Evolutionary conservation across 805 yeast genomes (phyloP), one percentile per base, ranked within the genome.

Genomic region (Isabelozyma rhagii): DNA sequence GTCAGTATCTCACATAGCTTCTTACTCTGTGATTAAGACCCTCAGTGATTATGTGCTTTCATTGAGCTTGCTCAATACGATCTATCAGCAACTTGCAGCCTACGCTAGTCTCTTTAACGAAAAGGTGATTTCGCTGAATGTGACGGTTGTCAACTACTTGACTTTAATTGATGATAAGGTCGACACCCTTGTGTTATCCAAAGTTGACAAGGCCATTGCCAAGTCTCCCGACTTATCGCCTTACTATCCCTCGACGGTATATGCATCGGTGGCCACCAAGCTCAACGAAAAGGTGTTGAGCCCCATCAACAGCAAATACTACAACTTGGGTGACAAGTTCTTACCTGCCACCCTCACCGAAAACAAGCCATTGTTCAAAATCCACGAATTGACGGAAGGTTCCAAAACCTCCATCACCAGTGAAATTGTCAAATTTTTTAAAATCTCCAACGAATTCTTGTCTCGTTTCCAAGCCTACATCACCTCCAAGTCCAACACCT

Each of bases 1-100:
- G 53, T 56, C 75, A 13, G 43, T 68, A 34, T 53, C 55, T 38
- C 77, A 74, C 56, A 48, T 74, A 44, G 53, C 56, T 39, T 57
- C 67, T 3, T 74, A 73, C 58, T 49, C 67, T 8, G 47, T 60
- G n/a, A 67, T 72, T 39, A 51, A 62, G 43, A 47, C 57, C 14
- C 42, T 61, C 10, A 51, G 53, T 31, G 51, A 55, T 27, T 67
- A 50, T 47, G 51, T 63, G 39, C 60, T 68, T 31, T 57, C 70
- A 15, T 67, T 61, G 55, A 49, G 48, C 21, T 45, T 68, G 27
- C 34, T 69, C n/a, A 56, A 58, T 36, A 51, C 52, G 46, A 39
- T 68, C 6, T 63, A 66, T 50, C 45, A 58, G 15, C 63, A 66
- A 42, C 45, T 62, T 42, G 50, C 57, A 38, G 60, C 64, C 10